These are phyloP conservation scores for Amyloporia xantha DNA, from an alignment of 768 basidiomycete species.

Conservation along the genomic window DNA sequence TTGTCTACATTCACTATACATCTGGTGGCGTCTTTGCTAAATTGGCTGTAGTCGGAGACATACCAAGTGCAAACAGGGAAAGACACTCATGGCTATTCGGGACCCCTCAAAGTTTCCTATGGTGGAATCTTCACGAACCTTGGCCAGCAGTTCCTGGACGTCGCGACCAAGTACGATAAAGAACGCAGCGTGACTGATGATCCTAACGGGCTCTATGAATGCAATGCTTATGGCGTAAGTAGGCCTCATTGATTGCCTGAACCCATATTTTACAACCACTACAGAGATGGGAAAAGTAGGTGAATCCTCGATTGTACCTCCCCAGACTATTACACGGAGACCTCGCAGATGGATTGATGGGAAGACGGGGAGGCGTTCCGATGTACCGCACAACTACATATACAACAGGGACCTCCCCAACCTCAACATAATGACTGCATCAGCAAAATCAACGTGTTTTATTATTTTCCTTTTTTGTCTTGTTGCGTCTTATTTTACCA, in stretches of 20 bases:
- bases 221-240: conserved; percentile 23
- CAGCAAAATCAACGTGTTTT: no score
- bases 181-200: conserved; percentile 13
- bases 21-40: no score
- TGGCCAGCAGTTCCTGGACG: conserved; percentile 22
- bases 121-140: conserved; percentile 20
- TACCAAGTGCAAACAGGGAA: conserved; percentile 27
- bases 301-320: no score
- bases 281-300: conserved; percentile 52
- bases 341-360: conserved; percentile 52
- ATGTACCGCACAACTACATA: conserved; percentile 39
- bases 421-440: conserved; percentile 27
- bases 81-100: conserved; percentile 37
- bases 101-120: conserved; percentile 36
- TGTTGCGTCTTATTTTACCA: no score
- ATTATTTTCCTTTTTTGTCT: no score
- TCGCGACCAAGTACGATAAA: conserved; percentile 19
- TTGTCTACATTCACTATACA: no score
- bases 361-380: conserved; percentile 51
- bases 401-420: conserved; percentile 24
- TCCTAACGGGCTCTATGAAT: conserved; percentile 18
- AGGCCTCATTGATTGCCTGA: not conserved
- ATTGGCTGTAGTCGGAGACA: conserved; percentile 28
- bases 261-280: no score
- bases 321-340: no score